phyloP scores from a whole-genome alignment of 2,329 filamentous ascomycete species.

The Chaetothyriales sp. region DNA sequence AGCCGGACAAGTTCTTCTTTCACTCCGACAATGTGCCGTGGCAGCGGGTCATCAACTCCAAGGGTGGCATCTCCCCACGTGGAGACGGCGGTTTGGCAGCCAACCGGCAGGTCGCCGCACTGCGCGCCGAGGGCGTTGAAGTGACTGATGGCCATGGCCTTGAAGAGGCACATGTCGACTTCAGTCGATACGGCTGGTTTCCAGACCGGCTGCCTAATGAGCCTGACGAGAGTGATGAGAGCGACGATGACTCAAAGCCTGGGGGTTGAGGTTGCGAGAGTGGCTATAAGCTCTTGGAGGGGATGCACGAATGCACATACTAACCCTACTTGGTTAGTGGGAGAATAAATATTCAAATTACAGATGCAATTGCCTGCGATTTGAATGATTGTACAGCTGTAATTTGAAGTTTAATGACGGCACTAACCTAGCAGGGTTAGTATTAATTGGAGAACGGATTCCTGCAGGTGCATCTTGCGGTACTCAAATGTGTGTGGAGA shows the following conservation, averaged over 20 bases:
- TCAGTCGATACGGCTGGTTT: constrained; percentile 34
- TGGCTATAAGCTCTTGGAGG: background rate
- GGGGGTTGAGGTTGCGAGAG: background rate
- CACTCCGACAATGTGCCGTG: constrained; percentile 73
- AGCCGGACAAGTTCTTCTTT: constrained; percentile 38
- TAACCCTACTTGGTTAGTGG: background rate
- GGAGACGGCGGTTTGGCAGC: constrained; percentile 26
- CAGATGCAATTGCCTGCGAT: too few species aligned
- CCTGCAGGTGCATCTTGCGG: too few species aligned
- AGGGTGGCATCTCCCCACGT: constrained; percentile 66
- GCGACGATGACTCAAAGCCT: constrained; percentile 2
- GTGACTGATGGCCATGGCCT: constrained; percentile 26
- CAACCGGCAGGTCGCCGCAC: constrained; percentile 27
- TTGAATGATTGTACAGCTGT: too few species aligned
- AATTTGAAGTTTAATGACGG: too few species aligned
- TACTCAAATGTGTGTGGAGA: too few species aligned
- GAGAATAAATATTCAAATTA: too few species aligned
- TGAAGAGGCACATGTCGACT: constrained; percentile 31
- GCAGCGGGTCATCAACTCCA: constrained; percentile 84
- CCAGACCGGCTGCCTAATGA: constrained; percentile 36
- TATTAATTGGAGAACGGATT: too few species aligned
- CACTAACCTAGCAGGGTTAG: too few species aligned
- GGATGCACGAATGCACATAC: too few species aligned
- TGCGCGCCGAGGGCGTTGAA: constrained; percentile 28
- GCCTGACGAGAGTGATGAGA: constrained; percentile 11